Evolutionary conservation across 805 yeast genomes (phyloP), one percentile per base, ranked within the genome.

Genomic region (Yarrowia porcina): DNA sequence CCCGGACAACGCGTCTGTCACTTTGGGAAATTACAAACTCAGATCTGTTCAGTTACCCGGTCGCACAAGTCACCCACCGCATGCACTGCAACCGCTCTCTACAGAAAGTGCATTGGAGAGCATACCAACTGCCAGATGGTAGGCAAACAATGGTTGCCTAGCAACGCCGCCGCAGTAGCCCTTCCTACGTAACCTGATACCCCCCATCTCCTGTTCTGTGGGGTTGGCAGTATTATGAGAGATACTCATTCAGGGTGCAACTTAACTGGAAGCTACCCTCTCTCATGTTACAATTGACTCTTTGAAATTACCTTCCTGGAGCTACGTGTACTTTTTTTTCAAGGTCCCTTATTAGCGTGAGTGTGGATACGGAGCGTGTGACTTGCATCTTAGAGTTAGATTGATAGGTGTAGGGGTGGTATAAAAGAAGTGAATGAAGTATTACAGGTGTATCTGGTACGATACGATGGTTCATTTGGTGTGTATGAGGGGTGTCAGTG

Each of bases 1-100:
- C 45, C 15, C 28, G 45, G 36, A 28, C 52, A 45, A 45, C 25
- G 25, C 17, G 8, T n/a, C 10, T 28, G 36, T 27, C 50, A 10
- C 17, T 28, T 45, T 45, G 36, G 52, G 52, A 45, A 45, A 30
- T 45, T 45, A 45, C 36, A 30, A 45, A 45, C 52, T 18, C 20
- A 18, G 52, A 45, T 45, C 39, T 49, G n/a, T 21, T 33, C 56
- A 32, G 56, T 49, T 49, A 49, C 56, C 56, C 56, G 56, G 56
- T 17, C 38, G n/a, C 28, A 15, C 39, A 20, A 49, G 56, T 12
- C 15, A 18, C 56, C 56, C 56, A 49, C 56, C 56, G 10, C 13
- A 30, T 13, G 35, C n/a, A n/a, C 25, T 17, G 28, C 32, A 44
- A 44, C n/a, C n/a, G 27, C n/a, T 7, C 20, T 38, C 21, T 18